phyloP scores from a whole-genome alignment of 139 green algal genomes.

The Chlamydomonas sp. region DNA sequence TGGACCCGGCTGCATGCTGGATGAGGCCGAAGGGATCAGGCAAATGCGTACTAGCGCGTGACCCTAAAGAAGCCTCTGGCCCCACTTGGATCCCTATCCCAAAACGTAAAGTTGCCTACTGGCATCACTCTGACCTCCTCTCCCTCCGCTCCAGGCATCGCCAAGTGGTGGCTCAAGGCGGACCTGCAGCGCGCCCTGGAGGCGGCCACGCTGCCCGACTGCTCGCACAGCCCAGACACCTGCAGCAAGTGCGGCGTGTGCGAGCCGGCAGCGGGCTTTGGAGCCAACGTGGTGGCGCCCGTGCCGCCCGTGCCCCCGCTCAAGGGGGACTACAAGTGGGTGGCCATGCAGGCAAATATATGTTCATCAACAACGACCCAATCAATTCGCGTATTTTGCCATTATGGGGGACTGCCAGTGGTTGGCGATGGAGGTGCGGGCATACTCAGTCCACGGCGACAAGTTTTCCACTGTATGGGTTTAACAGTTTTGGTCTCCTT shows the following conservation, averaged over 20 bases:
- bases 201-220: conserved; percentile 79
- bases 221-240: conserved; percentile 65
- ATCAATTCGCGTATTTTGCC: background rate
- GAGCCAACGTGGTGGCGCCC: conserved; percentile 67
- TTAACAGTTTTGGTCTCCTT: too few species aligned
- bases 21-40: too few species aligned
- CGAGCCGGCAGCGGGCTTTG: conserved; percentile 66
- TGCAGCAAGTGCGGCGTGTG: conserved; percentile 84
- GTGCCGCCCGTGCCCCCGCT: conserved; percentile 71
- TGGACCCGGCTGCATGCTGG: too few species aligned
- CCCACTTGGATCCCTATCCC: too few species aligned
- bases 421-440: too few species aligned
- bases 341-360: background rate
- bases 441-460: too few species aligned
- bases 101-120: too few species aligned
- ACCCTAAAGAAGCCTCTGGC: too few species aligned
- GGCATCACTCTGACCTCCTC: too few species aligned
- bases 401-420: too few species aligned
- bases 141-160: conserved; percentile 45
- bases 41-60: too few species aligned
- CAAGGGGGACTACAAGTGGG: conserved; percentile 58
- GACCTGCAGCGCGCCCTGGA: conserved; percentile 81
- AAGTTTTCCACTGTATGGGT: too few species aligned
- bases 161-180: conserved; percentile 83
- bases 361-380: background rate